phyloP scores from a whole-genome alignment of 352 stramenopile genomes.

The Globisporangium paroecandrum region DNA sequence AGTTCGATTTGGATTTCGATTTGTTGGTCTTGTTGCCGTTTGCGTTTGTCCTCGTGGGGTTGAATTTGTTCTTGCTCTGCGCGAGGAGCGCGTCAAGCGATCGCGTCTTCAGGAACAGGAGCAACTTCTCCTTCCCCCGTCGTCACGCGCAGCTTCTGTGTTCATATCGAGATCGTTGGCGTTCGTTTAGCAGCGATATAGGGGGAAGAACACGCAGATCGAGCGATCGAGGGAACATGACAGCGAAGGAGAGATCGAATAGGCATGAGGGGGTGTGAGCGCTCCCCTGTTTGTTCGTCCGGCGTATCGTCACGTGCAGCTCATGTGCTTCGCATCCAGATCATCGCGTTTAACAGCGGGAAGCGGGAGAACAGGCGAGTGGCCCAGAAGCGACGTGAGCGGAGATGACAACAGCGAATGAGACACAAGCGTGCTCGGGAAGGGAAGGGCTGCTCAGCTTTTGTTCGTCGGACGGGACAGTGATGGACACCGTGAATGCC shows the following conservation, averaged over 20 bases:
- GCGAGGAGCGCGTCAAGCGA: conserved; percentile 20
- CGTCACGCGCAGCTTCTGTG: conserved; percentile 19
- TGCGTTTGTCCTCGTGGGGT: conserved; percentile 20
- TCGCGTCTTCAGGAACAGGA: conserved; percentile 26
- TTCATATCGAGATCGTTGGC: not conserved
- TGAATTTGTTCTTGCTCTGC: conserved; percentile 38
- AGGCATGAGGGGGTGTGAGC: not conserved
- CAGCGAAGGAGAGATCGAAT: not conserved
- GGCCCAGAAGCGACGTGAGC: not conserved
- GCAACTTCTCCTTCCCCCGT: conserved; percentile 26
- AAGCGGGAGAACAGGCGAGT: not conserved
- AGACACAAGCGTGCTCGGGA: not conserved
- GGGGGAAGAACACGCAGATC: not conserved
- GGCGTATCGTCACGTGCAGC: not conserved
- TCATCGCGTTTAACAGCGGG: not conserved
- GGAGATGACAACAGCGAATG: conserved; percentile 14
- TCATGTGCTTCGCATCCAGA: not conserved
- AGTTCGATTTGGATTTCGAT: conserved; percentile 3
- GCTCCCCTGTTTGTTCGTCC: no score
- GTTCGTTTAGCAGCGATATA: not conserved
- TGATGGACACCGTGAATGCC: not conserved
- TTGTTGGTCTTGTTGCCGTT: conserved; percentile 14
- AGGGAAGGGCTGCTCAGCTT: not conserved
- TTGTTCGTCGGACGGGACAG: not conserved
- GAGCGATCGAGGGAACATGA: not conserved